phyloP scores from a whole-genome alignment of 257 asterid species.

The Paulownia fortunei region DNA sequence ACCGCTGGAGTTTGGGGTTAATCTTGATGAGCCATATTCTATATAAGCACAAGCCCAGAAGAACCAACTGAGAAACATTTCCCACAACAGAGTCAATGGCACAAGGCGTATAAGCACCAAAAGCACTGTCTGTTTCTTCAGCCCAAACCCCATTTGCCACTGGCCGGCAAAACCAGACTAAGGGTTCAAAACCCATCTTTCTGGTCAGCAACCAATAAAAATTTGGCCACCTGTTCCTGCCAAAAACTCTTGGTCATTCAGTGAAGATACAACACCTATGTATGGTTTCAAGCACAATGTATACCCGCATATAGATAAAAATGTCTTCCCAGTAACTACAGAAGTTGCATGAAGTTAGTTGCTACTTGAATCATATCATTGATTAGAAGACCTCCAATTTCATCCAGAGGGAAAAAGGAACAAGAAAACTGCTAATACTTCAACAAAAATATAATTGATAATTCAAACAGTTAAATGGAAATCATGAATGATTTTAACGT shows the following conservation, averaged over 20 bases:
- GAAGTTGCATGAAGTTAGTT: background rate
- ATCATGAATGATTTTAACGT: background rate
- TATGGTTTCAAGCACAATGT: slow-evolving; percentile 21
- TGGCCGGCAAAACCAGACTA: slow-evolving; percentile 86
- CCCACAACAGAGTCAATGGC: slow-evolving; percentile 67
- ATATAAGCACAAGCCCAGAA: slow-evolving; percentile 62
- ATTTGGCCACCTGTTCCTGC: slow-evolving; percentile 24
- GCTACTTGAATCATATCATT: background rate
- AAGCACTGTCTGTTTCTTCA: slow-evolving; percentile 56
- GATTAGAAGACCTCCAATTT: no score
- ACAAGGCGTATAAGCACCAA: slow-evolving; percentile 89
- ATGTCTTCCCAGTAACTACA: background rate
- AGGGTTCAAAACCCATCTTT: slow-evolving; percentile 61
- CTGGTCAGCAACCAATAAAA: slow-evolving; percentile 22
- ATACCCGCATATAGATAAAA: background rate
- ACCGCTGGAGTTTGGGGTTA: slow-evolving; percentile 48
- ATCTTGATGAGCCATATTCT: slow-evolving; percentile 60
- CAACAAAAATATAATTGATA: no score
- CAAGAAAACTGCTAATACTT: no score
- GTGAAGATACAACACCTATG: slow-evolving; percentile 1
- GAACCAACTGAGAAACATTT: slow-evolving; percentile 60
- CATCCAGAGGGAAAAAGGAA: background rate
- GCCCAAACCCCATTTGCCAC: slow-evolving; percentile 69
- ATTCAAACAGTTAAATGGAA: background rate
- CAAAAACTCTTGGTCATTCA: background rate